A percentile compares a stretch with the other conserved stretches of the same genome.
These are phyloP conservation scores for Yarrowia sp. DNA, from an alignment of 805 yeast species.

Conservation along the genomic window DNA sequence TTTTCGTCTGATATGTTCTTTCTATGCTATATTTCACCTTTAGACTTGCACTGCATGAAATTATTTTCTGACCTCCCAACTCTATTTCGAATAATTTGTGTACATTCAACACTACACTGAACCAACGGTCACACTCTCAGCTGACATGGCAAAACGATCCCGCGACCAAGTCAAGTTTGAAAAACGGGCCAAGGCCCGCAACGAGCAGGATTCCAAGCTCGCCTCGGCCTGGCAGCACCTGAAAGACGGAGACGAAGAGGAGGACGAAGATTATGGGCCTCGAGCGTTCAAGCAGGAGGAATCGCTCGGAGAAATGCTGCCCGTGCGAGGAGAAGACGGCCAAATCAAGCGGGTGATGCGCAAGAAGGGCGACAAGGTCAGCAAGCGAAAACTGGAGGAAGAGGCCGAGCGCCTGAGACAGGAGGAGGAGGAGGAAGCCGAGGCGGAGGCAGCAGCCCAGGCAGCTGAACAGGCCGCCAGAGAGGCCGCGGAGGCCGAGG, in stretches of 20 bases:
- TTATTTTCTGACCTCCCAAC: background rate
- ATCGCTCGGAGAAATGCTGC: constrained; percentile 70
- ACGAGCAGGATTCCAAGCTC: constrained; percentile 41
- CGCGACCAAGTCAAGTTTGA: constrained; percentile 43
- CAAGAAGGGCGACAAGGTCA: constrained; percentile 46
- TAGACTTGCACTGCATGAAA: constrained; percentile 25
- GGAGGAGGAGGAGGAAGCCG: constrained; percentile 46
- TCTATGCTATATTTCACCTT: background rate
- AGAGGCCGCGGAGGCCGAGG: constrained; percentile 46
- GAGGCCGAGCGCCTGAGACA: constrained; percentile 46
- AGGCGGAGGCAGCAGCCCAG: constrained; percentile 33
- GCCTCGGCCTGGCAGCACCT: constrained; percentile 41
- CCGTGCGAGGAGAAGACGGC: constrained; percentile 78
- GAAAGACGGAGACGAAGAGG: constrained; percentile 45
- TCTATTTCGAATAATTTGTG: background rate
- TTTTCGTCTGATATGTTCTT: too few relatives aligned
- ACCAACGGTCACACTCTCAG: background rate
- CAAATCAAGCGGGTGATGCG: constrained; percentile 68
- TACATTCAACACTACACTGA: background rate
- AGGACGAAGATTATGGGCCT: constrained; percentile 87
- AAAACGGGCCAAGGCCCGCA: constrained; percentile 43
- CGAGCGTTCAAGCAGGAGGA: constrained; percentile 57
- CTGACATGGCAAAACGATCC: constrained; percentile 44
- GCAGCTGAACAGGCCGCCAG: constrained; percentile 46
- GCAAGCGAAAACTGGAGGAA: constrained; percentile 45